A percentile compares a stretch with the other conserved stretches of the same genome.
These are phyloP conservation scores for Aspergillus incahuasiensis DNA, from an alignment of 495 filamentous ascomycete species.

Conservation along the genomic window DNA sequence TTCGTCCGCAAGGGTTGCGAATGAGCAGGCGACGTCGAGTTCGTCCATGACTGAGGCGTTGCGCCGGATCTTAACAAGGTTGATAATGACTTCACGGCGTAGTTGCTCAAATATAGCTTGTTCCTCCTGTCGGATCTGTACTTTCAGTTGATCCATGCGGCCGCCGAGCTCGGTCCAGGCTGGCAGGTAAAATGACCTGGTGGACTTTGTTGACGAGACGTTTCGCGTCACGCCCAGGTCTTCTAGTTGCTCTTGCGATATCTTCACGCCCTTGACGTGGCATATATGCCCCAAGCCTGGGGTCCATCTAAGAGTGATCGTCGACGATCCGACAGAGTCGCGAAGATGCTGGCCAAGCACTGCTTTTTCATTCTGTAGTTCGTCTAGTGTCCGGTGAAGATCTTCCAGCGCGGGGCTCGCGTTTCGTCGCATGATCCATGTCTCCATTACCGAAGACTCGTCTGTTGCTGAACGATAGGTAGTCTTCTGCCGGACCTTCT, in stretches of 20 bases:
- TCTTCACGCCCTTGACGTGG: slow-evolving; percentile 77
- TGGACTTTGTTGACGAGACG: slow-evolving; percentile 75
- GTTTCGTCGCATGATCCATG: slow-evolving; percentile 79
- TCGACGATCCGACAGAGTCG: slow-evolving; percentile 48
- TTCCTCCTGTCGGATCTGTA: slow-evolving; percentile 77
- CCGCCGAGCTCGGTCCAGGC: slow-evolving; percentile 79
- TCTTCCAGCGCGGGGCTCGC: slow-evolving; percentile 61
- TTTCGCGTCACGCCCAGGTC: slow-evolving; percentile 49
- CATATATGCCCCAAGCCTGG: slow-evolving; percentile 81
- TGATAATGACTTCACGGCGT: slow-evolving; percentile 68
- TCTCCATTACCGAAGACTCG: slow-evolving; percentile 44
- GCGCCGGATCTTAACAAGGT: slow-evolving; percentile 75
- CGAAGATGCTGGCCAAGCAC: slow-evolving; percentile 57
- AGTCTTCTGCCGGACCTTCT: slow-evolving; percentile 37
- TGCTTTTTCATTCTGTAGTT: slow-evolving; percentile 53
- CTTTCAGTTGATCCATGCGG: slow-evolving; percentile 64
- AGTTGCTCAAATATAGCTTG: slow-evolving; percentile 64
- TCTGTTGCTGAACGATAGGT: slow-evolving; percentile 26
- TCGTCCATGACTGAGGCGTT: slow-evolving; percentile 89
- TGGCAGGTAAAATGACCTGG: slow-evolving; percentile 76
- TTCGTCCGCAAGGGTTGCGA: slow-evolving; percentile 71
- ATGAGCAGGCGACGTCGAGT: slow-evolving; percentile 82
- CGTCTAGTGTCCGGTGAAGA: slow-evolving; percentile 62
- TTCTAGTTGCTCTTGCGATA: slow-evolving; percentile 47
- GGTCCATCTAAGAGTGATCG: slow-evolving; percentile 76